Evolutionary conservation across 1,284 basidiomycete genomes (phyloP), one percentile per base, ranked within the genome.

Genomic region (Rhodotorula sp.): DNA sequence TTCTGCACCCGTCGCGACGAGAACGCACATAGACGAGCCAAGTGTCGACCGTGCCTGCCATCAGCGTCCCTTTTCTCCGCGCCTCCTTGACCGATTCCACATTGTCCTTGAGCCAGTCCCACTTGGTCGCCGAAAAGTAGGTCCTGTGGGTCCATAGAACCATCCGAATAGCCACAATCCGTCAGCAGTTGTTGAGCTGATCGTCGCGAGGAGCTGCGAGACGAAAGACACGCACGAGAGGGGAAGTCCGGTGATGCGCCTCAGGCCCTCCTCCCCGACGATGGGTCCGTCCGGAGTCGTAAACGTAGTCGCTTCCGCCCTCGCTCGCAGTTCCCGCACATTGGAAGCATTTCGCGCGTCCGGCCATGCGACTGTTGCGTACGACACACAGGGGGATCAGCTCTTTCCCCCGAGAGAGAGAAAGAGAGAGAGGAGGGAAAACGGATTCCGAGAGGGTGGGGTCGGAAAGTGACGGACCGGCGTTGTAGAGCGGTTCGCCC

Each of bases 101-200:
- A 80, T 98, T 89, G 80, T 95, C 91, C 72, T 97, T 87, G 90
- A 99, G 93, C 95, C 95, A 99, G 60, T 91, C 87, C 70, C 97
- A 85, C 84, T 98, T 99, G 82, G 95, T 90, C 5, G 91, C 94
- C 15, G 93, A 95, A 82, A 98, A 98, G 83, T 98, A 98, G 0
- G 95, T 97, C 7, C 80, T 79, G 66, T 72, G 34, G 2, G n/a
- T 21, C 7, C 48, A 23, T 3, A 2, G 3, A 10, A 10, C 38
- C 38, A 38, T 38, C 1, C 38, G 10, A 1, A 10, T 43, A 43
- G 8, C 38, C 38, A 14, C 55, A 7, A 28, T 7, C 15, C 6
- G 54, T 55, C 54, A 55, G 26, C 54, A 15, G 3, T 55, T 43
- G 38, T 43, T 43, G 12, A 43, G 38, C 38, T 43, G 10, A 43